Percentiles rank a stretch among this genome's conserved stretches.
Conservation (phyloP, 495 filamentous ascomycete species). For the Podospora australis region DNA sequence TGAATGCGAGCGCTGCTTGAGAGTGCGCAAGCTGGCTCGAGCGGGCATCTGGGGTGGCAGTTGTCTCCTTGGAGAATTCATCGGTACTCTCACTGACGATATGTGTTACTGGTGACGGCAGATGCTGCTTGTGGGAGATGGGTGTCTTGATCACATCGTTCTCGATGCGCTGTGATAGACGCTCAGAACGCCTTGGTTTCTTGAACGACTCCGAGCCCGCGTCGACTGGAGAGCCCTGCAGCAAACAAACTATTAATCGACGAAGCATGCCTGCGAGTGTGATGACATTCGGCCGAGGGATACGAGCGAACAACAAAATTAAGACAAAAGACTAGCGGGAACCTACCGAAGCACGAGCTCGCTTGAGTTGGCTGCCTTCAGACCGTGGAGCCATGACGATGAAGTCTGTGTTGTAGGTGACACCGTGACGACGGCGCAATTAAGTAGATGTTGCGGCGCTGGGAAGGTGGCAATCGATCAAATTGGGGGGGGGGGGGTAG, state of each 20-base stretch:
- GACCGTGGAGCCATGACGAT: slow-evolving; percentile 45
- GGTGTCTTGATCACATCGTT: slow-evolving; percentile 45
- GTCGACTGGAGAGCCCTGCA: slow-evolving; percentile 41
- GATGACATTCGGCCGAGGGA: slow-evolving; percentile 13
- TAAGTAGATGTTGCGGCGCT: slow-evolving; percentile 6
- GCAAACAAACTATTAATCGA: slow-evolving; percentile 21
- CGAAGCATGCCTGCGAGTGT: slow-evolving; percentile 23
- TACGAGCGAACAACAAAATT: not conserved
- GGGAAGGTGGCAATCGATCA: slow-evolving; percentile 6
- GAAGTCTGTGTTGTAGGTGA: slow-evolving; percentile 4
- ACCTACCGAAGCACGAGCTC: slow-evolving; percentile 38
- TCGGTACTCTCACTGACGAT: slow-evolving; percentile 49
- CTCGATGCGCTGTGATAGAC: slow-evolving; percentile 44
- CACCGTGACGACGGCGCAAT: slow-evolving; percentile 3
- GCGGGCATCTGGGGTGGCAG: slow-evolving; percentile 60
- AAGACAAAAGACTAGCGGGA: slow-evolving; percentile 7
- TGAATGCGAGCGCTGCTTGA: slow-evolving; percentile 40
- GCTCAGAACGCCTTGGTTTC: slow-evolving; percentile 61
- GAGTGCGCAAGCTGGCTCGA: slow-evolving; percentile 50
- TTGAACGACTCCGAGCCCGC: slow-evolving; percentile 47
- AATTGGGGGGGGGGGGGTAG: not conserved
- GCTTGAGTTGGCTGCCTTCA: slow-evolving; percentile 52
- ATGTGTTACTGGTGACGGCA: slow-evolving; percentile 80
- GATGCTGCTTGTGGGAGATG: slow-evolving; percentile 55
- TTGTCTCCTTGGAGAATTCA: slow-evolving; percentile 61